Percentiles rank a stretch among this genome's conserved stretches.
Evolutionary conservation across 2,329 filamentous ascomycete species (phyloP).

Genomic region (Verticillium alfalfae): DNA sequence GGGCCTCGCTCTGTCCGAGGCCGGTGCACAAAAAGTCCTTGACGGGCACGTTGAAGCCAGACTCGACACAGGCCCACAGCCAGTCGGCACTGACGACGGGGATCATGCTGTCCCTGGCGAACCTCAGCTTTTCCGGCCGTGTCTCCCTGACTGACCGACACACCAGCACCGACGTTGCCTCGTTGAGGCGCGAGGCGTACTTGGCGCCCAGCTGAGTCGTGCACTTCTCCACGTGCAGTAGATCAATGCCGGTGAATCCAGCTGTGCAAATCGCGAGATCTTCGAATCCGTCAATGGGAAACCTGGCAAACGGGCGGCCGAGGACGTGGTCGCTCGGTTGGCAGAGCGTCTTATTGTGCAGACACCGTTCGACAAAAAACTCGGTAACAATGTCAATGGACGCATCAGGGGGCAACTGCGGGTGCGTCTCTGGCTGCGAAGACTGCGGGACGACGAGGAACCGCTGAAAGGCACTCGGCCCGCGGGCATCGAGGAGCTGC

Average conservation of each 20-base stretch:
- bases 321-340: constrained; percentile 66
- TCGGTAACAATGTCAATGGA: constrained; percentile 63
- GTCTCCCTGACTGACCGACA: constrained; percentile 55
- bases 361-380: constrained; percentile 87
- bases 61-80: constrained; percentile 76
- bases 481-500: constrained; percentile 24
- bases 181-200: constrained; percentile 73
- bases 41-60: constrained; percentile 40
- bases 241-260: constrained; percentile 76
- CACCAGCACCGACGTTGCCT: constrained; percentile 71
- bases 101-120: constrained; percentile 69
- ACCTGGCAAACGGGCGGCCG: constrained; percentile 68
- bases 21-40: constrained; percentile 42
- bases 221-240: constrained; percentile 76
- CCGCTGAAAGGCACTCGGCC: constrained; percentile 26
- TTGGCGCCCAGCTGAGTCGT: constrained; percentile 71
- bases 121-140: constrained; percentile 70
- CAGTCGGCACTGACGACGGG: constrained; percentile 78
- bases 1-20: constrained; percentile 19
- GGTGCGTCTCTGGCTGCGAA: constrained; percentile 40
- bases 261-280: constrained; percentile 72
- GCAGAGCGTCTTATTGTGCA: constrained; percentile 69
- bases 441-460: constrained; percentile 52
- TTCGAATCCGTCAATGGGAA: constrained; percentile 65
- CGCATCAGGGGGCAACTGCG: constrained; percentile 20